Percentiles rank a stretch among this genome's conserved stretches.
phyloP scores from a whole-genome alignment of 225 moss, liverwort and hornwort genomes.

The Rhytidiadelphus loreus region DNA sequence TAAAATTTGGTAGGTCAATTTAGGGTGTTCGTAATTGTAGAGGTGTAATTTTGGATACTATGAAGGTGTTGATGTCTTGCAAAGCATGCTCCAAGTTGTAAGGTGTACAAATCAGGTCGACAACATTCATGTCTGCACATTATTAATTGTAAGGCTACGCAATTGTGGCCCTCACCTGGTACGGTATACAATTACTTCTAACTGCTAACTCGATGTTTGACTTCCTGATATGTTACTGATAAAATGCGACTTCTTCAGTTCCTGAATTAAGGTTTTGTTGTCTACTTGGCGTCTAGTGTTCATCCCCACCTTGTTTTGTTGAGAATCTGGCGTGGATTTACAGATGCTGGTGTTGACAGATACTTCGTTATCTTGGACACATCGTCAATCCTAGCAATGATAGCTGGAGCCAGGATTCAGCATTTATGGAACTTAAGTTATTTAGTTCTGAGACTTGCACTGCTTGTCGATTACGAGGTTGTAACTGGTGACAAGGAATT shows the following conservation, averaged over 20 bases:
- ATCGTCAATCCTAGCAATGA: neutral
- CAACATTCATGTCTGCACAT: conserved; percentile 49
- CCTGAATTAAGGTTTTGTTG: neutral
- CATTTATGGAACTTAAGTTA: too few relatives aligned
- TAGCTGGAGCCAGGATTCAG: too few relatives aligned
- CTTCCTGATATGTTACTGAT: neutral
- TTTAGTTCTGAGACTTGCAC: neutral
- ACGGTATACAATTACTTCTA: neutral
- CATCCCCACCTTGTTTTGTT: neutral
- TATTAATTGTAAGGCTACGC: conserved; percentile 56
- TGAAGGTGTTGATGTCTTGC: conserved; percentile 23
- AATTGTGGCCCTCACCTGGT: conserved; percentile 47
- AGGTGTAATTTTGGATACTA: conserved; percentile 13
- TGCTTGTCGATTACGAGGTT: neutral
- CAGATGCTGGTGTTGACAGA: neutral
- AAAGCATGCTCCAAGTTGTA: conserved; percentile 11
- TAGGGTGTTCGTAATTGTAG: neutral
- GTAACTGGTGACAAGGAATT: neutral
- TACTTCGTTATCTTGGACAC: neutral
- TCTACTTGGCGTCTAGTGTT: neutral
- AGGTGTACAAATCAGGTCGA: conserved; percentile 49
- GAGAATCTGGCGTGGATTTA: neutral
- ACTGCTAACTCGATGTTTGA: neutral
- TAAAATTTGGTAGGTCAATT: neutral
- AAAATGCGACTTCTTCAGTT: neutral